Percentiles rank a stretch among this genome's conserved stretches.
phyloP scores from a whole-genome alignment of 2,329 filamentous ascomycete species.

The Ambrosiella beaveri region DNA sequence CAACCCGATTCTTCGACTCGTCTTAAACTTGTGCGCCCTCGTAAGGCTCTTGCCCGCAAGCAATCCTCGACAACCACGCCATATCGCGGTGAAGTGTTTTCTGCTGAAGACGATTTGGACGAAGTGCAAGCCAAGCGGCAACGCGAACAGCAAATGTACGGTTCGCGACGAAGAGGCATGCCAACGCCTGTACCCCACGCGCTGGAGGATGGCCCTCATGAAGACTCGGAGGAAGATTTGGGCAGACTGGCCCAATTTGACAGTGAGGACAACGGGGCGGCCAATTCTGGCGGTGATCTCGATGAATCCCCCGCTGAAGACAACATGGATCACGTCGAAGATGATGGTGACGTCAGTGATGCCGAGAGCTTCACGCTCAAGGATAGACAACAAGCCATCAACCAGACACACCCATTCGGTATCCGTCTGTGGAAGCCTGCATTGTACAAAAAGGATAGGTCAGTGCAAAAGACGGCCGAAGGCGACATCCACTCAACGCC shows the following conservation, averaged over 20 bases:
- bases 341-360: conserved; percentile 63
- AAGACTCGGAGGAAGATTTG: conserved; percentile 21
- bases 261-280: conserved; percentile 14
- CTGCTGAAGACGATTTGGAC: conserved; percentile 69
- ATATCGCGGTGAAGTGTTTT: conserved; percentile 72
- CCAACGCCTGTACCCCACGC: conserved; percentile 16
- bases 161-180: conserved; percentile 21
- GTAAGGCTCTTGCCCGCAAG: conserved; percentile 43
- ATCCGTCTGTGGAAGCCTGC: conserved; percentile 98
- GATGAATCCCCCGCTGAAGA: conserved; percentile 22
- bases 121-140: conserved; percentile 60
- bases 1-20: conserved; percentile 34
- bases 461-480: conserved; percentile 89
- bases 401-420: conserved; percentile 95
- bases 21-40: conserved; percentile 40
- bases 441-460: conserved; percentile 91
- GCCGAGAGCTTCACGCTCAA: conserved; percentile 96
- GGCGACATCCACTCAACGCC: conserved; percentile 93
- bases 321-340: conserved; percentile 39
- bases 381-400: conserved; percentile 93
- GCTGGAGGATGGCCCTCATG: conserved; percentile 22
- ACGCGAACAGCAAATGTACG: conserved; percentile 19
- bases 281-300: conserved; percentile 18
- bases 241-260: conserved; percentile 14
- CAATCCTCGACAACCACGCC: conserved; percentile 57